Evolutionary conservation across 2,329 filamentous ascomycete species (phyloP), one percentile per base, ranked within the genome.

Genomic region (Neonectria magnoliae): DNA sequence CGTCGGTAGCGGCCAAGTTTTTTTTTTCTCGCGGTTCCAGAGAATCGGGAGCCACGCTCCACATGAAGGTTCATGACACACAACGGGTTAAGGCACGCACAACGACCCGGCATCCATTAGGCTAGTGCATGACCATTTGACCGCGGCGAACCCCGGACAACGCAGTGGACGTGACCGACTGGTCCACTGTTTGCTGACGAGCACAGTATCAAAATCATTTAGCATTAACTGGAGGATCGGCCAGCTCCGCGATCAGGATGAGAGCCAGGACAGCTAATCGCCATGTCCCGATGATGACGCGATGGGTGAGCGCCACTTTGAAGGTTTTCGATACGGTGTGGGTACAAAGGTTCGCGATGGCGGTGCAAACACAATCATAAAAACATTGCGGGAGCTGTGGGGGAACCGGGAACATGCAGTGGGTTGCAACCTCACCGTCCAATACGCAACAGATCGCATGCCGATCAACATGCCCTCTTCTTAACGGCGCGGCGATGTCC

Each of bases 21-120:
- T 65, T 57, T 57, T 64, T 71, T 57, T 25, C 62, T 71, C 62
- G 66, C 67, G 66, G 73, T 76, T 70, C 76, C 76, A 77, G 75
- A 76, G 68, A 73, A 70, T 73, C 76, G 76, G 73, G 71, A 77
- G 74, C 70, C 71, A 60, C 51, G 62, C 71, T 74, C 74, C 76
- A 75, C 75, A 66, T 41, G 60, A 67, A 68, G 65, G 72, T 75
- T 76, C 71, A 66, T 73, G 68, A 69, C 65, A 67, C 68, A 57
- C 66, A 68, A 70, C 66, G 63, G 67, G 66, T 59, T 67, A 66
- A 31, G 60, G 64, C 62, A 68, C 67, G 52, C 62, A 60, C 65
- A 66, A 63, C 65, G 62, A 76, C 75, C 68, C 71, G 60, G 64
- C 64, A 69, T 62, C 69, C 65, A 65, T 62, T 60, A 61, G 66